Conservation (phyloP, 371 early-diverging fungal genomes). For the Rhizopus sp. region DNA sequence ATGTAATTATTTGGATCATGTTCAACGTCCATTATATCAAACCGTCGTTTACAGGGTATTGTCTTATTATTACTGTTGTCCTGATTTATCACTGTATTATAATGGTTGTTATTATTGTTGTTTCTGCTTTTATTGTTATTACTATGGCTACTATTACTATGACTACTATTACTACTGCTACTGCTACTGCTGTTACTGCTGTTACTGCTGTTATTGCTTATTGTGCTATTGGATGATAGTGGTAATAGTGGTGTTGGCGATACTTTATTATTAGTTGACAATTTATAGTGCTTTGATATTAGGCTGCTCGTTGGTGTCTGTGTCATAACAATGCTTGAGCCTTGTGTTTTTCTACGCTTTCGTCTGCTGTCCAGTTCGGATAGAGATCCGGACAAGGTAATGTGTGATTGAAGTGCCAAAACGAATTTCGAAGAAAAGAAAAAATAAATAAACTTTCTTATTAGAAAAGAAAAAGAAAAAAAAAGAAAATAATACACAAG, state of each 20-base stretch:
- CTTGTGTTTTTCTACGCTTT: constrained; percentile 18
- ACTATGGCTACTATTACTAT: no score
- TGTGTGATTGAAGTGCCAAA: constrained; percentile 23
- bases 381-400: constrained; percentile 16
- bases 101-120: constrained; percentile 1
- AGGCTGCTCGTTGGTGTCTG: constrained; percentile 5
- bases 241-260: background rate
- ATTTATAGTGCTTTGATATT: background rate
- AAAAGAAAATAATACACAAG: constrained; percentile 6
- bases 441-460: constrained; percentile 2
- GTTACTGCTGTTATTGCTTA: background rate
- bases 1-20: constrained; percentile 27
- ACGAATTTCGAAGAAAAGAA: constrained; percentile 11
- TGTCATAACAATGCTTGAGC: no score
- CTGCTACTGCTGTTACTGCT: background rate
- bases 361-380: constrained; percentile 20
- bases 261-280: background rate
- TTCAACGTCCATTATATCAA: constrained; percentile 13
- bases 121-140: no score
- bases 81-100: background rate
- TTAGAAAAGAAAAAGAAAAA: background rate
- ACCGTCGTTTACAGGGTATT: background rate
- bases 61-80: background rate
- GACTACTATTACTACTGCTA: no score
- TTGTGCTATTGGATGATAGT: constrained; percentile 2